Percentiles rank a stretch among this genome's conserved stretches.
Evolutionary conservation across 768 basidiomycete species (phyloP).

Genomic region (Leccinellum albellum): DNA sequence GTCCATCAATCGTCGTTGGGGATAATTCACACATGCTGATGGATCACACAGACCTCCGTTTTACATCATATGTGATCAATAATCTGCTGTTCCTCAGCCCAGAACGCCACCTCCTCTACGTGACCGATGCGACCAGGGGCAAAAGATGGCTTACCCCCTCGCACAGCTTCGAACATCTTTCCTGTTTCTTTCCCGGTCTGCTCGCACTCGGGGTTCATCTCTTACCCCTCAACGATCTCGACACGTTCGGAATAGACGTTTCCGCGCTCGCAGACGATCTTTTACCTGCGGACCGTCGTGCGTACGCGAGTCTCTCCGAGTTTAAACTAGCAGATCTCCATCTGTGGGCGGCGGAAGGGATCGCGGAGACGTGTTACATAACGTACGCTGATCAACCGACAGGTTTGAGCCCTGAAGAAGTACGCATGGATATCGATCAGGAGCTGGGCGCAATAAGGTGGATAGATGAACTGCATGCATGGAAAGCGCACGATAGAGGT

Average conservation of each 20-base stretch:
- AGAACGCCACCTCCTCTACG: slow-evolving; percentile 41
- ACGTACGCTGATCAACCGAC: slow-evolving; percentile 67
- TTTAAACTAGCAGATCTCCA: slow-evolving; percentile 60
- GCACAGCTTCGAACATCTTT: slow-evolving; percentile 63
- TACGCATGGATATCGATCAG: neutral
- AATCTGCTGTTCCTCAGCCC: slow-evolving; percentile 36
- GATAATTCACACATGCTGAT: neutral
- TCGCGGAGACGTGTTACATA: slow-evolving; percentile 73
- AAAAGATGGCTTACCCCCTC: slow-evolving; percentile 30
- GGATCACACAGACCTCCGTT: slow-evolving; percentile 46
- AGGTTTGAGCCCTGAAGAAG: slow-evolving; percentile 61
- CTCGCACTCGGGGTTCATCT: slow-evolving; percentile 68
- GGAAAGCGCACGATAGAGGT: neutral
- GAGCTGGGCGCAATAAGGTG: neutral
- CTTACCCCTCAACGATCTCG: slow-evolving; percentile 53
- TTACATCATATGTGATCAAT: slow-evolving; percentile 58
- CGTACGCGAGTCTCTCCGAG: slow-evolving; percentile 35
- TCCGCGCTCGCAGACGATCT: slow-evolving; percentile 30
- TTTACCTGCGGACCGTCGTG: slow-evolving; percentile 18
- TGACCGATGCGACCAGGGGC: slow-evolving; percentile 46
- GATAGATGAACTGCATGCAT: neutral
- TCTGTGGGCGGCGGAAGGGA: slow-evolving; percentile 69
- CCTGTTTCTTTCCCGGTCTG: slow-evolving; percentile 75
- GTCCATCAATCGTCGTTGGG: slow-evolving; percentile 15
- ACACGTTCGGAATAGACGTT: slow-evolving; percentile 44